A percentile compares a stretch with the other conserved stretches of the same genome.
Evolutionary conservation across 2,329 filamentous ascomycete species (phyloP).

Genomic region (Cryphonectria parasitica): DNA sequence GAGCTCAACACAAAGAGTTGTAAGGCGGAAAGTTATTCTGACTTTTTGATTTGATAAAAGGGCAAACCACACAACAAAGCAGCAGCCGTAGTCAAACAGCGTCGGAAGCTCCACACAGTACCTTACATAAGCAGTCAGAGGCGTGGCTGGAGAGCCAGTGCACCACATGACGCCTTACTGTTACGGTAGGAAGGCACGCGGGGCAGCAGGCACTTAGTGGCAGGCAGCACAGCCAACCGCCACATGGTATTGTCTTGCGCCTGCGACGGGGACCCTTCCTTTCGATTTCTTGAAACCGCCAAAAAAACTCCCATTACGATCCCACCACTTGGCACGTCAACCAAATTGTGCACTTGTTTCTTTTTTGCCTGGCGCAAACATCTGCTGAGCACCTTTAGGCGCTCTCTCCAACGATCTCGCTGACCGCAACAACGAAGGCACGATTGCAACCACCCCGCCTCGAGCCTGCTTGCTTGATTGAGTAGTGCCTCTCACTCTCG

Average conservation of each 20-base stretch:
- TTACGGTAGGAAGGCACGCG: background rate
- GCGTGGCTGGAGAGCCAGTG: background rate
- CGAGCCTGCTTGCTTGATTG: background rate
- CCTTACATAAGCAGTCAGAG: background rate
- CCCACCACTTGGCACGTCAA: background rate
- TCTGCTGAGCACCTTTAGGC: background rate
- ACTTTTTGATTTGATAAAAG: too few relatives aligned
- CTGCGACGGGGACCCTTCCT: background rate
- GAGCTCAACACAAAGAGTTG: background rate
- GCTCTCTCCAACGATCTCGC: background rate
- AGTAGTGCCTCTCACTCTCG: constrained; percentile 9
- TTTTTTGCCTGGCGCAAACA: constrained; percentile 26
- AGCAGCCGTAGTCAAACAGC: background rate
- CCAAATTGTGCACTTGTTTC: background rate
- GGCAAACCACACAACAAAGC: background rate
- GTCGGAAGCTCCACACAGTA: background rate
- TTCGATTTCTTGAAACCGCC: constrained; percentile 1
- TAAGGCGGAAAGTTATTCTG: background rate
- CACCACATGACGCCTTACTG: background rate
- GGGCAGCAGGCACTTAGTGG: background rate
- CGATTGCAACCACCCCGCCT: background rate
- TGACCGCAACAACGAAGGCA: background rate
- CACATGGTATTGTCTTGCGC: background rate
- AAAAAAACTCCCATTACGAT: constrained; percentile 2
- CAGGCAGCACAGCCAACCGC: background rate